phyloP scores from a whole-genome alignment of 164 flowering plant species.

The Houttuynia cordata region DNA sequence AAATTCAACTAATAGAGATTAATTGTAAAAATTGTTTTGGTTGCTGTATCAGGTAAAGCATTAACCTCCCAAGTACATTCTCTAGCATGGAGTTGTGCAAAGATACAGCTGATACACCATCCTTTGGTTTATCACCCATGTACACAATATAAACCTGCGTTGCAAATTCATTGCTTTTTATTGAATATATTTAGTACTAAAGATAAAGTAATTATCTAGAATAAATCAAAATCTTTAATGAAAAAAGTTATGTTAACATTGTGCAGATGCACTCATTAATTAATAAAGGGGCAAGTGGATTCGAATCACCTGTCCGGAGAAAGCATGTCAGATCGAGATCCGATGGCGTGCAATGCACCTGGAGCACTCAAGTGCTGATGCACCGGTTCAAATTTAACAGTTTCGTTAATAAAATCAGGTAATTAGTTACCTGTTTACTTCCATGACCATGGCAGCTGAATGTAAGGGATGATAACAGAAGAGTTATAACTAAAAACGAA shows the following conservation, averaged over 20 bases:
- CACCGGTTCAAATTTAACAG: no score
- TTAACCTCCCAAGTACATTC: constrained; percentile 11
- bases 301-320: no score
- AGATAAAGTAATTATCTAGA: no score
- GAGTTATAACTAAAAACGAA: constrained; percentile 2
- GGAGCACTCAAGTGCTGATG: no score
- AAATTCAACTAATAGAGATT: neutral
- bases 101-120: constrained; percentile 6
- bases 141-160: constrained; percentile 30
- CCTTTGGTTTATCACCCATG: constrained; percentile 30
- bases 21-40: neutral
- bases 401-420: no score
- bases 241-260: no score
- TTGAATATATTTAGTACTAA: neutral
- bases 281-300: no score
- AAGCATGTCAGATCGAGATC: no score
- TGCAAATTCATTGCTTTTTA: neutral
- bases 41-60: no score
- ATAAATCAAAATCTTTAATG: neutral
- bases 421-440: constrained; percentile 1
- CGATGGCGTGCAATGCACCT: no score
- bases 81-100: constrained; percentile 26
- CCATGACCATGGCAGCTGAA: constrained; percentile 11
- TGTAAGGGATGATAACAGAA: constrained; percentile 11
- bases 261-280: no score